Evolutionary conservation across 192 early-diverging fungal species (phyloP), one percentile per base, ranked within the genome.

Genomic region (Gamsiella multidivaricata): DNA sequence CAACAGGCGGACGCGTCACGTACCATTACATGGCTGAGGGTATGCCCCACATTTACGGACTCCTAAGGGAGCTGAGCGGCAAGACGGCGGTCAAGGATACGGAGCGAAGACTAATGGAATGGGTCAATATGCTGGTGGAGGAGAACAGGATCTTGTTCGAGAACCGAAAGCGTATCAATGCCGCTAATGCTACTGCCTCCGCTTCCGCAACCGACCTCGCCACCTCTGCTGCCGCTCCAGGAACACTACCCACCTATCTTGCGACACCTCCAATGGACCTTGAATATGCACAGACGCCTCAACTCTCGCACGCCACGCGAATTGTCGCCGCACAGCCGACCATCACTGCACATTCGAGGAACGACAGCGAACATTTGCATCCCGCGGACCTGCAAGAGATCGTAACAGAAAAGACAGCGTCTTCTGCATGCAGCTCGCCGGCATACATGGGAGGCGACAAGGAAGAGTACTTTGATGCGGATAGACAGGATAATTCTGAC

Each of bases 21-120:
- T 78, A 78, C 28, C 74, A 78, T 47, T 64, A 78, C 51, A 78
- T 78, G 74, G 52, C 51, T 15, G 74, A 78, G 65, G 74, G 65
- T 5, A 69, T 78, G 64, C 65, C 74, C 28, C 74, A 78, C 31
- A 33, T 64, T 6, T 78, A 78, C 42, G 54, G 60, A 1, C 42
- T 78, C 9, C 34, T 78, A 22, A 8, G 74, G 50, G 74, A 78
- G 25, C 29, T 78, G 17, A n/a, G 53, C 15, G 74, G 74, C 22
- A 78, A 69, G 54, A 78, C 74, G 0, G 65, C 65, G 2, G 74
- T 78, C 54, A 78, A 78, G 60, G 74, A 78, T 69, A 60, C 74
- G 17, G 74, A 78, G 57, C 37, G 74, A 11, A 15, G 74, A 26
- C 8, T 78, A 36, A 78, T 78, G 74, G 74, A 78, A 11, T 78